Percentiles rank a stretch among this genome's conserved stretches.
phyloP scores from a whole-genome alignment of 75 land plant genomes.

The Sequoiadendron giganteum region DNA sequence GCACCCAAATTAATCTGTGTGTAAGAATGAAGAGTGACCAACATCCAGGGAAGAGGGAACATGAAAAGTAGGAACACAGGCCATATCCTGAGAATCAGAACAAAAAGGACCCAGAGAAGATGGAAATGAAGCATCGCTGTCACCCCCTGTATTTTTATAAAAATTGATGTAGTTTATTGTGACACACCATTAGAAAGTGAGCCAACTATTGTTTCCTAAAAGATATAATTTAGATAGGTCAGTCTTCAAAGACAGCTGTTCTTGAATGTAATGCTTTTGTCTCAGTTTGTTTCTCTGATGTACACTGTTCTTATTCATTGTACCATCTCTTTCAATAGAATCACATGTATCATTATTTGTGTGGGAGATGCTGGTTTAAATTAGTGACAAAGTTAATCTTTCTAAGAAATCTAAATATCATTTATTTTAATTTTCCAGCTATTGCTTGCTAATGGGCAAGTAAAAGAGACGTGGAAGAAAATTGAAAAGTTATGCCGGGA shows the following conservation, averaged over 20 bases:
- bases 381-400: background rate
- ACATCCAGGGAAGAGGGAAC: too few species aligned
- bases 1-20: too few species aligned
- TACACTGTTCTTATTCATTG: background rate
- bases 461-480: background rate
- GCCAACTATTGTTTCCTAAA: background rate
- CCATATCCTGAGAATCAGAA: too few species aligned
- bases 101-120: too few species aligned
- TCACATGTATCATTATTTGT: background rate
- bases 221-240: background rate
- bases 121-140: too few species aligned
- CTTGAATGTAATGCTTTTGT: background rate
- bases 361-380: background rate
- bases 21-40: too few species aligned
- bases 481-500: background rate
- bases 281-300: background rate
- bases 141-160: background rate
- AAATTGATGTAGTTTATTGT: background rate
- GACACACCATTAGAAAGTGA: background rate
- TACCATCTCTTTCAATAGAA: background rate
- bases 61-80: too few species aligned
- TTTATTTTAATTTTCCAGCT: background rate
- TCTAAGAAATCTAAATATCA: background rate
- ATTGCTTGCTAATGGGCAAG: constrained; percentile 2
- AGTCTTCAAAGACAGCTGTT: background rate